These are phyloP conservation scores for Torrubiellomyces zombiae DNA, from an alignment of 2,329 filamentous ascomycete genomes.

Conservation along the genomic window DNA sequence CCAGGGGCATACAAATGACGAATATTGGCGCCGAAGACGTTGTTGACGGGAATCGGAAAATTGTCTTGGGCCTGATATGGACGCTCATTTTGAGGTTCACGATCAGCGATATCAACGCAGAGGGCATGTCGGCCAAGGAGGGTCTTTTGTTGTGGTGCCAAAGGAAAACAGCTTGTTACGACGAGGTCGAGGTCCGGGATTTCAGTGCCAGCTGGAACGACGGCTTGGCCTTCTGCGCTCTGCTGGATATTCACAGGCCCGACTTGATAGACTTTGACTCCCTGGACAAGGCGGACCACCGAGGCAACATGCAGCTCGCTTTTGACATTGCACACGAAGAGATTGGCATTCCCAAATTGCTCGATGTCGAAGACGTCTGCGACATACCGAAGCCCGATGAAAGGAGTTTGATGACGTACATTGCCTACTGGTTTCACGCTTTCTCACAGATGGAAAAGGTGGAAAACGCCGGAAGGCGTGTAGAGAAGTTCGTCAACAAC, in stretches of 20 bases:
- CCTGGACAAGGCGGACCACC: conserved; percentile 84
- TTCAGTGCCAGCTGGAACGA: conserved; percentile 97
- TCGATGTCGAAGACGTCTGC: conserved; percentile 96
- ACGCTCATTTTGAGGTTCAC: conserved; percentile 95
- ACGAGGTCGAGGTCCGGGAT: conserved; percentile 87
- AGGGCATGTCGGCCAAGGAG: conserved; percentile 95
- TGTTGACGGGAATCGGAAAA: conserved; percentile 93
- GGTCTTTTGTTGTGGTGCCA: conserved; percentile 94
- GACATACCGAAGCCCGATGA: conserved; percentile 94
- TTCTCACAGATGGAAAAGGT: conserved; percentile 99
- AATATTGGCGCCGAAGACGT: conserved; percentile 98
- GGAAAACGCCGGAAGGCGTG: conserved; percentile 86
- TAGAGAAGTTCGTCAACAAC: conserved; percentile 96
- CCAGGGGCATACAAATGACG: conserved; percentile 84
- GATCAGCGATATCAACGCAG: conserved; percentile 96
- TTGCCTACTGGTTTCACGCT: conserved; percentile 99
- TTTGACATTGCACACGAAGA: conserved; percentile 94
- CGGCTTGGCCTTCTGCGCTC: conserved; percentile 85
- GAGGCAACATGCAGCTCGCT: conserved; percentile 92
- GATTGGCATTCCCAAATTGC: conserved; percentile 87
- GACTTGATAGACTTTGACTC: conserved; percentile 95
- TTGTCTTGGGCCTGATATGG: conserved; percentile 95
- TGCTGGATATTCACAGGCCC: conserved; percentile 91
- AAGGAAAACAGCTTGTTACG: conserved; percentile 94
- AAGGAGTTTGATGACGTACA: conserved; percentile 96